Conservation (phyloP, 495 filamentous ascomycete species). For the Penicillium turbatum region DNA sequence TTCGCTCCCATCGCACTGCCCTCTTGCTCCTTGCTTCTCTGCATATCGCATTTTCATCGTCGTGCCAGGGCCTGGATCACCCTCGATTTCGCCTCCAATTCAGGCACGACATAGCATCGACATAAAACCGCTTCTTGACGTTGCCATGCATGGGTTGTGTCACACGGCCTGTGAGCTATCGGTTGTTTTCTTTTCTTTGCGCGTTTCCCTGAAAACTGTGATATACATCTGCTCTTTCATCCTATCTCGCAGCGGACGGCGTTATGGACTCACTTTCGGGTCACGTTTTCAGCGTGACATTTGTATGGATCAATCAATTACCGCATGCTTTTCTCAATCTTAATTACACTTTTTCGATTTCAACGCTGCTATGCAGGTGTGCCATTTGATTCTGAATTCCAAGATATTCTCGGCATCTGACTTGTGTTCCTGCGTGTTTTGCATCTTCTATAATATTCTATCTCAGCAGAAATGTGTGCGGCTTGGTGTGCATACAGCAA, state of each 20-base stretch:
- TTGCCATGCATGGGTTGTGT: conserved; percentile 9
- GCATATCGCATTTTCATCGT: conserved; percentile 18
- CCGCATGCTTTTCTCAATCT: not conserved
- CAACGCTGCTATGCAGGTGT: not conserved
- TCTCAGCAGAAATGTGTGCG: not conserved
- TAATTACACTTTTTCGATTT: not conserved
- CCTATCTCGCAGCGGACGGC: conserved; percentile 27
- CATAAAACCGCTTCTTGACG: not conserved
- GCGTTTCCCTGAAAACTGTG: conserved; percentile 12
- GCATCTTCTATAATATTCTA: not conserved
- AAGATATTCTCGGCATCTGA: not conserved
- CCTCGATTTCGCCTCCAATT: not conserved
- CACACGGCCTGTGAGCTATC: conserved; percentile 7
- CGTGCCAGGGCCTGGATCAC: conserved; percentile 8
- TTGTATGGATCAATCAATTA: conserved; percentile 3
- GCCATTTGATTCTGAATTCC: not conserved
- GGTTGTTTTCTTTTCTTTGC: not conserved
- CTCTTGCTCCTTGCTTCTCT: conserved; percentile 15
- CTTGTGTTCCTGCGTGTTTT: not conserved
- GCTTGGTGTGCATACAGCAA: not conserved
- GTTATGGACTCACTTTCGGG: conserved; percentile 16
- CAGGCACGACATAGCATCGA: not conserved
- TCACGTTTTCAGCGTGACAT: conserved; percentile 1
- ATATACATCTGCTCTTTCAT: conserved; percentile 17
- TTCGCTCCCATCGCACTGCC: conserved; percentile 2